These are phyloP conservation scores for Ganoderma lucidum DNA, from an alignment of 1,284 basidiomycete species.

Conservation along the genomic window DNA sequence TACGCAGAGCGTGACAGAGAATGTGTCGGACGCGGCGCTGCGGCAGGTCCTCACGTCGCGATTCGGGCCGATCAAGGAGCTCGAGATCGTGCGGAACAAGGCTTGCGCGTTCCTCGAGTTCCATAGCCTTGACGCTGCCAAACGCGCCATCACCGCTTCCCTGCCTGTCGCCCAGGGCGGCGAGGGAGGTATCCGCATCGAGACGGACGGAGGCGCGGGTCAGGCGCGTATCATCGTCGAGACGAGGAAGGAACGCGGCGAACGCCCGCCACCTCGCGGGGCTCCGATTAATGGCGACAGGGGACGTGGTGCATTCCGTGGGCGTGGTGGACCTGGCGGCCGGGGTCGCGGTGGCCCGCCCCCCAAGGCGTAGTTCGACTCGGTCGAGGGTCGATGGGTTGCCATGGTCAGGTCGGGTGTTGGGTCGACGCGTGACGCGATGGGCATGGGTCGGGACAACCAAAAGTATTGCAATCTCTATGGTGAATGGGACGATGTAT, in stretches of 20 bases:
- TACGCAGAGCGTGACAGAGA: conserved; percentile 75
- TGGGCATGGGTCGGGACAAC: conserved; percentile 14
- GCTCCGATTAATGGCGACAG: conserved; percentile 44
- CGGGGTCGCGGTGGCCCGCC: conserved; percentile 42
- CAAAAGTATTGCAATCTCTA: conserved; percentile 32
- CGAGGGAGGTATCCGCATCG: conserved; percentile 88
- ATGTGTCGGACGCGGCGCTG: conserved; percentile 71
- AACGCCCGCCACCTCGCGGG: conserved; percentile 60
- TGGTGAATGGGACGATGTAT: conserved; percentile 27
- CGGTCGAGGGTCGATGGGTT: neutral
- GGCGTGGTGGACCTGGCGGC: conserved; percentile 44
- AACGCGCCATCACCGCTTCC: conserved; percentile 83
- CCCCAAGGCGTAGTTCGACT: conserved; percentile 34
- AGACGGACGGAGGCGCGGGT: conserved; percentile 56
- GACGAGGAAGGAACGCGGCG: conserved; percentile 88
- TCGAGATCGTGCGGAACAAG: conserved; percentile 89
- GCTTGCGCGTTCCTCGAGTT: conserved; percentile 98
- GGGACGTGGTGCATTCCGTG: conserved; percentile 41
- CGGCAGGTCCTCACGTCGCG: conserved; percentile 64
- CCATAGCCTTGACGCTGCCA: conserved; percentile 78
- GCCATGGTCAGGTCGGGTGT: neutral
- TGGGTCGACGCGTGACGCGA: conserved; percentile 5
- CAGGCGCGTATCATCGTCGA: conserved; percentile 80
- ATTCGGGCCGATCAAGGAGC: conserved; percentile 89
- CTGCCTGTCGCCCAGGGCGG: conserved; percentile 75